phyloP scores from a whole-genome alignment of 306 rosid genomes.

The Begonia fuchsioides region DNA sequence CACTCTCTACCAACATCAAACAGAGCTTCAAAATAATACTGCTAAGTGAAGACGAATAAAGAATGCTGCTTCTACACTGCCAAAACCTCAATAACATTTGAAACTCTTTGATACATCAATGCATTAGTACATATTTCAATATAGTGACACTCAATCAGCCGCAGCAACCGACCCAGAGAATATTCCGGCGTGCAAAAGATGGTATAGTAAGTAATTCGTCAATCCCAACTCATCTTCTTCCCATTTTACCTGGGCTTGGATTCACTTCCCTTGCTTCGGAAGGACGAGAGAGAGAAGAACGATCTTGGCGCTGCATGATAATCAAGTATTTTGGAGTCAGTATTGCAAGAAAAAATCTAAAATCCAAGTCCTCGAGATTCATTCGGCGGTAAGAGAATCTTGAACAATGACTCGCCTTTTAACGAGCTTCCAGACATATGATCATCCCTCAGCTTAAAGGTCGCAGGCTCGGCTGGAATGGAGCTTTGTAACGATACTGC shows the following conservation, averaged over 20 bases:
- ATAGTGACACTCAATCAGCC: too few relatives aligned
- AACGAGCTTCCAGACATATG: constrained; percentile 89
- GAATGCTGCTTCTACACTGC: constrained; percentile 44
- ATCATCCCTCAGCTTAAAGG: constrained; percentile 82
- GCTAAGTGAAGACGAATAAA: constrained; percentile 12
- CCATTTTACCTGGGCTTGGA: constrained; percentile 57
- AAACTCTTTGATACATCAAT: constrained; percentile 18
- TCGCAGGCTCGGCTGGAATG: constrained; percentile 85
- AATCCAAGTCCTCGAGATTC: not conserved
- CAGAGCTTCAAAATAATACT: constrained; percentile 24
- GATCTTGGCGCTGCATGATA: constrained; percentile 80
- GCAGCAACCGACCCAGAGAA: constrained; percentile 15
- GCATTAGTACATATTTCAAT: constrained; percentile 23
- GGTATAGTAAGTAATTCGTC: not conserved
- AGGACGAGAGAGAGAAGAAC: constrained; percentile 82
- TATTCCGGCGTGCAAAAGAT: too few relatives aligned
- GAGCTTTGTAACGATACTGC: constrained; percentile 84
- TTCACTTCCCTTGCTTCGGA: constrained; percentile 92
- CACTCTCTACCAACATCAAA: too few relatives aligned
- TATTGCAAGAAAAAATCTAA: too few relatives aligned
- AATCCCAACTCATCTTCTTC: not conserved
- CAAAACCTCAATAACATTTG: constrained; percentile 60
- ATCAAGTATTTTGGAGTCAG: constrained; percentile 8
- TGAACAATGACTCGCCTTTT: constrained; percentile 36
- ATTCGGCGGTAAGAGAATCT: too few relatives aligned